Base-by-base conservation (phyloP, 345 rosid species). In the Geranium rotundifolium region DNA sequence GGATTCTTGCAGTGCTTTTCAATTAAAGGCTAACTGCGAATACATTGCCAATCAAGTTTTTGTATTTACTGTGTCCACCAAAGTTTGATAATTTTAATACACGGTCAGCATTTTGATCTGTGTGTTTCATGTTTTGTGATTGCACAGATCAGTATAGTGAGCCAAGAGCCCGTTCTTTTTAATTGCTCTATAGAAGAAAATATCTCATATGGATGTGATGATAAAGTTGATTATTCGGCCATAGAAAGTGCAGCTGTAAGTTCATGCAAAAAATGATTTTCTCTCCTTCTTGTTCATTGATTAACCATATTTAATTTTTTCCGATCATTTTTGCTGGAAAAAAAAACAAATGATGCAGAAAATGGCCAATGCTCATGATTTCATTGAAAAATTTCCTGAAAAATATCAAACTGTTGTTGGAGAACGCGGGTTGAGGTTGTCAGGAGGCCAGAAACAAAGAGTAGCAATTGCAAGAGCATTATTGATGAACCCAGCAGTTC, bases 301-400 rank as follows among this genome's bases (percentile, higher is more conserved):
- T 31, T 31, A 31, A 31, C 37, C 37, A 31, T 62, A 0, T 55
- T 62, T n/a, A n/a, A n/a, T n/a, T n/a, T n/a, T n/a, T n/a, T n/a
- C n/a, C n/a, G n/a, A n/a, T n/a, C n/a, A n/a, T n/a, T n/a, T n/a
- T n/a, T 54, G 5, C 18, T 2, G 29, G 0, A 13, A 13, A 30
- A 19, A 30, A 17, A 62, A 6, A 52, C 1, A 39, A 29, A 17
- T 46, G 63, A n/a, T 67, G 77, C 83, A 92, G 98, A 92, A 80
- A 85, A 87, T 92, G 98, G 93, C 97, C 14, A 92, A 89, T 69
- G 98, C 98, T 6, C 91, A 89, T 16, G 95, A 87, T 7, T 92
- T 92, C 79, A 78, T 92, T 54, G 83, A 81, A 46, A 81, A 75
- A 7, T 87, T 89, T 67, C 91, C 96, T 0, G 97, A 92, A 9